These are phyloP conservation scores for Seiridium cupressi DNA, from an alignment of 2,329 filamentous ascomycete species.

Conservation along the genomic window DNA sequence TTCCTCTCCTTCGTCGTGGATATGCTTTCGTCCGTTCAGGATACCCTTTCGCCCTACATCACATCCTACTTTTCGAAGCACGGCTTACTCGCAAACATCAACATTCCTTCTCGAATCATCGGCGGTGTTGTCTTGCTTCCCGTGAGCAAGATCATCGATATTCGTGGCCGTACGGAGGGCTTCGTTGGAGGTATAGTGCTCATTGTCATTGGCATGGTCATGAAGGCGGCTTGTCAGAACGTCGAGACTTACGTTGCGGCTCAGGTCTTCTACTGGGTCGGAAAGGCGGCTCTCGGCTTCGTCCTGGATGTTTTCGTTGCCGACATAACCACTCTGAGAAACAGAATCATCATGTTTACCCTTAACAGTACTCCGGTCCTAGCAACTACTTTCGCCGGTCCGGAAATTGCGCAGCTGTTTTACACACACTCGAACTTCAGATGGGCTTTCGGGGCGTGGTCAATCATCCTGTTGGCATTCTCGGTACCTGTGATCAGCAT, in stretches of 20 bases:
- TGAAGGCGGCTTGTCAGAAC: neutral
- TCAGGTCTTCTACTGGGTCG: constrained; percentile 24
- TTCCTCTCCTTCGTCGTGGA: neutral
- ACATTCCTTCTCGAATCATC: neutral
- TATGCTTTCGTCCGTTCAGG: constrained; percentile 1
- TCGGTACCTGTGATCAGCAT: constrained; percentile 32
- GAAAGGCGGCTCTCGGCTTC: constrained; percentile 41
- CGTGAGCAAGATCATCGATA: constrained; percentile 2
- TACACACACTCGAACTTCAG: constrained; percentile 36
- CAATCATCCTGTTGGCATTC: constrained; percentile 57
- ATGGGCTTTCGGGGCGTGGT: constrained; percentile 60
- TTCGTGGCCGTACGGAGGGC: neutral
- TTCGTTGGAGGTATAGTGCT: neutral
- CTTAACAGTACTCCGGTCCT: constrained; percentile 43
- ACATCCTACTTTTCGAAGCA: constrained; percentile 4
- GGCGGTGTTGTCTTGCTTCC: neutral
- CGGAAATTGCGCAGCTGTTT: constrained; percentile 37
- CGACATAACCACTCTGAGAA: constrained; percentile 40
- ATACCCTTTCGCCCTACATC: neutral
- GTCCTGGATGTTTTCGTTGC: constrained; percentile 40
- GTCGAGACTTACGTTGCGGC: constrained; percentile 4
- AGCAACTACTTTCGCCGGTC: constrained; percentile 42
- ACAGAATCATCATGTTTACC: constrained; percentile 40
- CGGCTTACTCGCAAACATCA: constrained; percentile 1
- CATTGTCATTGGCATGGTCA: neutral